Evolutionary conservation across 352 stramenopile genomes (phyloP), one percentile per base, ranked within the genome.

Genomic region (Blastocystis sp.): DNA sequence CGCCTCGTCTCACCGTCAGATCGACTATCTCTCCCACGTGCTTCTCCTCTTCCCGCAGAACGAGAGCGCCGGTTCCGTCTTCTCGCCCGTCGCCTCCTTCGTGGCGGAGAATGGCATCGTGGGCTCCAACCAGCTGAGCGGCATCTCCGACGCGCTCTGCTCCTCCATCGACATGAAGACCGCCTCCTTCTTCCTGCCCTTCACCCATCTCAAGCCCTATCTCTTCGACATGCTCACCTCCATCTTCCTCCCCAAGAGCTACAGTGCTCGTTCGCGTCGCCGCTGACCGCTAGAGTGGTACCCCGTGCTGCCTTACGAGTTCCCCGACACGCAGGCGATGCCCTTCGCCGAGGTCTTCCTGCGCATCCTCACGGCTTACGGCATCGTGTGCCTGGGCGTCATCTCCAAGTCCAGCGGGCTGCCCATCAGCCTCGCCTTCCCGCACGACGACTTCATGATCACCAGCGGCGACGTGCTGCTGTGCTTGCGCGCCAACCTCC

Each of bases 391-490:
- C 69, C 40, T 84, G 6, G 74, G 74, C 19, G 74, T 84, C 14
- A 69, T 84, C 21, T 84, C 74, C n/a, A 84, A 84, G 34, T 28
- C 45, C 3, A 84, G 74, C 48, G 74, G 74, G 11, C 48, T 84
- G n/a, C 57, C 74, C 40, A 84, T 84, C 34, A 84, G 74, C 48
- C 40, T 84, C 19, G 74, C 74, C 9, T 84, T 84, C n/a, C 74
- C 74, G 34, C 59, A 48, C 19, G 34, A 62, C 45, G 74, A 84
- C 66, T 59, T 84, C 10, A 45, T 68, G 38, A 69, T 84, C 19
- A 59, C 17, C 10, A 54, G 34, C 11, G 74, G 74, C 6, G 74
- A 84, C 45, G 54, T 45, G 34, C 48, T 84, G 54, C 34, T 84
- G 21, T 84, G 74, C 28, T 52, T 84, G 6, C 74, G 74, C 17